Conservation (phyloP, 2,329 filamentous ascomycete species). For the Cercospora sojina region DNA sequence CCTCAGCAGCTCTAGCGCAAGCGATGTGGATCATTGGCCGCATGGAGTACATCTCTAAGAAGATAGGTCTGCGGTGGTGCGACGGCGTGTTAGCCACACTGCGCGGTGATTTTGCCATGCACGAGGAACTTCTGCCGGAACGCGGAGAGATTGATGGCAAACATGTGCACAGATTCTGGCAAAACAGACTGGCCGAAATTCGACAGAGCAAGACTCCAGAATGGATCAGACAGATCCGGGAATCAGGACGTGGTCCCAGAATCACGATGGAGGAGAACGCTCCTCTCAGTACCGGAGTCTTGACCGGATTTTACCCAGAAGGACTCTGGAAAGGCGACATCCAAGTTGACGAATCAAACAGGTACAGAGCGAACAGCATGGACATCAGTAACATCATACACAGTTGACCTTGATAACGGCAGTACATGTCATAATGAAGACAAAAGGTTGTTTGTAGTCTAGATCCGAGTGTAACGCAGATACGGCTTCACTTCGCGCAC, state of each 20-base stretch:
- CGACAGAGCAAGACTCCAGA: slow-evolving; percentile 9
- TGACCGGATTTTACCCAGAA: slow-evolving; percentile 1
- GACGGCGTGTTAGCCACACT: slow-evolving; percentile 35
- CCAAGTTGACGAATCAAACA: slow-evolving; percentile 8
- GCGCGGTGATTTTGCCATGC: slow-evolving; percentile 32
- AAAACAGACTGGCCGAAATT: slow-evolving; percentile 10
- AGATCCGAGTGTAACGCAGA: slow-evolving; percentile 64
- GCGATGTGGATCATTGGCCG: slow-evolving; percentile 35
- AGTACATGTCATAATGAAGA: neutral
- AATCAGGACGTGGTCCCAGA: slow-evolving; percentile 19
- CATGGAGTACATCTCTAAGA: slow-evolving; percentile 33
- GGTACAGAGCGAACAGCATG: slow-evolving; percentile 9
- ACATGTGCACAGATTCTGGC: slow-evolving; percentile 12
- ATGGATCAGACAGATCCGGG: slow-evolving; percentile 19
- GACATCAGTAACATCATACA: slow-evolving; percentile 8
- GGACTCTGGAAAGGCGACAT: slow-evolving; percentile 5
- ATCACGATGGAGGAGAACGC: slow-evolving; percentile 21
- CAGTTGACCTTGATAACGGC: neutral
- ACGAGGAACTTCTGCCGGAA: slow-evolving; percentile 21
- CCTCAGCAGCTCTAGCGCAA: slow-evolving; percentile 31
- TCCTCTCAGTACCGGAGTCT: slow-evolving; percentile 10
- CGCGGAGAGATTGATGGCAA: slow-evolving; percentile 2
- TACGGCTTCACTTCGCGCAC: slow-evolving; percentile 64
- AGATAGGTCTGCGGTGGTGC: slow-evolving; percentile 34
- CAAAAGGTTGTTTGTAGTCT: neutral